Conservation (phyloP, 2,329 filamentous ascomycete genomes). For the Colletotrichum scovillei region DNA sequence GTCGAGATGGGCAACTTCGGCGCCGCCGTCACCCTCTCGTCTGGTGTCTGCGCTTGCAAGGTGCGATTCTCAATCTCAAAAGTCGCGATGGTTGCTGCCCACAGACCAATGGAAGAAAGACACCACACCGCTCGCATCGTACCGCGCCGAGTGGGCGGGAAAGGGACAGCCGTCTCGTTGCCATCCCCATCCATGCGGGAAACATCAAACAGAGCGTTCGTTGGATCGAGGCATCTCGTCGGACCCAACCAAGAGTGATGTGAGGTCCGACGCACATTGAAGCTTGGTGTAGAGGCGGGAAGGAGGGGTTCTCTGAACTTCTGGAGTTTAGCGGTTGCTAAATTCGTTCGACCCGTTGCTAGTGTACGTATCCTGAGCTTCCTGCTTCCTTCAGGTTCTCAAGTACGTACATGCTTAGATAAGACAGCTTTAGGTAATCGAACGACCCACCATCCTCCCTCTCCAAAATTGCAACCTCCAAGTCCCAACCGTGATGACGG, state of each 20-base stretch:
- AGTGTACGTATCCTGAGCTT: neutral
- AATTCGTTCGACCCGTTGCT: neutral
- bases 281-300: neutral
- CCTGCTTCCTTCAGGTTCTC: neutral
- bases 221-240: neutral
- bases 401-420: neutral
- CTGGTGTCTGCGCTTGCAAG: neutral
- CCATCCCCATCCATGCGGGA: neutral
- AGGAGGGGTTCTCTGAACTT: neutral
- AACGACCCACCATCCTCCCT: neutral
- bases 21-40: slow-evolving; percentile 7
- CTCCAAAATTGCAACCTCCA: neutral
- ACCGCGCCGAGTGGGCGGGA: neutral
- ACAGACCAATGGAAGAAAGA: neutral
- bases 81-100: neutral
- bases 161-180: neutral
- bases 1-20: slow-evolving; percentile 13
- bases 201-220: neutral
- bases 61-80: neutral
- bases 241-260: neutral
- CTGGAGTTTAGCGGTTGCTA: neutral
- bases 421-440: neutral
- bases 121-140: slow-evolving; percentile 6
- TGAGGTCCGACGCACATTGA: neutral
- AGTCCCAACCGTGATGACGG: neutral